Conservation (phyloP, 163 green algal genomes). For the Chloromonas sp. region DNA sequence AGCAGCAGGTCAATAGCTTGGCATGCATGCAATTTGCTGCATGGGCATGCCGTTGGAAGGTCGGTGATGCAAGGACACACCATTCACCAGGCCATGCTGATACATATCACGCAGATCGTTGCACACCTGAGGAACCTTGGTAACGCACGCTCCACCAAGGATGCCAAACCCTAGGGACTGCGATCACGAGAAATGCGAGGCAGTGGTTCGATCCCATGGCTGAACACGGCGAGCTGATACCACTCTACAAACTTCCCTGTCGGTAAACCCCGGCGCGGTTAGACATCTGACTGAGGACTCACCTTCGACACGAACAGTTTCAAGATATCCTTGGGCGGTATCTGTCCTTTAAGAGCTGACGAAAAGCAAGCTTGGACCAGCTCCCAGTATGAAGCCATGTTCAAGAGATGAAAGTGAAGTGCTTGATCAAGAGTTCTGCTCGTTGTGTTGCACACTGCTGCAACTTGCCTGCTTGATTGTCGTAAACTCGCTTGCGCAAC, state of each 20-base stretch:
- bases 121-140: constrained; percentile 79
- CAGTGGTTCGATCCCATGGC: no score
- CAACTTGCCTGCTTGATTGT: no score
- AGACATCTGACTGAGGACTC: background rate
- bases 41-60: background rate
- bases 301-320: background rate
- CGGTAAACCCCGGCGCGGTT: background rate
- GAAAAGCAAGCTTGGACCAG: no score
- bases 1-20: background rate
- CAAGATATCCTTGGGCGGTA: background rate
- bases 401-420: no score
- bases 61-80: background rate
- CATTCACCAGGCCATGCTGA: no score
- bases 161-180: constrained; percentile 79
- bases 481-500: no score
- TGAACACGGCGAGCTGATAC: background rate
- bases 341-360: background rate
- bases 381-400: no score
- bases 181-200: background rate
- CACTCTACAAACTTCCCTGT: background rate
- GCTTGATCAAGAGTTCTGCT: no score
- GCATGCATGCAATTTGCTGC: background rate
- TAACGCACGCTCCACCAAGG: constrained; percentile 58
- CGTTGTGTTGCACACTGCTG: no score
- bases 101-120: background rate